Conservation (phyloP, 345 rosid species). For the Cardiospermum halicacabum region DNA sequence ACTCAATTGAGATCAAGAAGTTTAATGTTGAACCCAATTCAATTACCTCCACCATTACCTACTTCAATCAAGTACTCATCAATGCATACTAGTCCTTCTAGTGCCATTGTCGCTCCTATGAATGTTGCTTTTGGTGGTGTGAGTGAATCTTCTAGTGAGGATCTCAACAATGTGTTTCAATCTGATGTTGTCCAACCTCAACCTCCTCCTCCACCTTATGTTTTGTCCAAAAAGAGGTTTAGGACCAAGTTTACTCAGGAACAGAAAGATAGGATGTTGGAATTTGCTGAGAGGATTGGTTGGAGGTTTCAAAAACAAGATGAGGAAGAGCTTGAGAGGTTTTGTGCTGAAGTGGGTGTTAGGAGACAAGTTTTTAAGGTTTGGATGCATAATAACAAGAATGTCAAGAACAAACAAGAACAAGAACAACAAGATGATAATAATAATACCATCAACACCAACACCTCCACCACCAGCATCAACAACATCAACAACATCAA, state of each 20-base stretch:
- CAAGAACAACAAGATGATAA: too few species aligned
- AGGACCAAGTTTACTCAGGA: conserved; percentile 63
- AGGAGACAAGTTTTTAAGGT: conserved; percentile 74
- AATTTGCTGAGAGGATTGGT: conserved; percentile 68
- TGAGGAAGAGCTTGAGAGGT: conserved; percentile 53
- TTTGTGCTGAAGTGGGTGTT: conserved; percentile 62
- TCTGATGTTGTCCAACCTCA: conserved; percentile 25
- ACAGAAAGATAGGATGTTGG: conserved; percentile 79
- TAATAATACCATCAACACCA: too few species aligned
- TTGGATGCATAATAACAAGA: conserved; percentile 92
- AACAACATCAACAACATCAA: too few species aligned
- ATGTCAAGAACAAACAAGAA: conserved; percentile 45
- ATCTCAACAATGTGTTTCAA: conserved; percentile 53
- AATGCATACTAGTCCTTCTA: conserved; percentile 38
- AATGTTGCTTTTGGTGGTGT: conserved; percentile 58
- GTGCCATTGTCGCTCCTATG: conserved; percentile 63
- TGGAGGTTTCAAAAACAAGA: conserved; percentile 76
- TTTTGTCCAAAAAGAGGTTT: conserved; percentile 55
- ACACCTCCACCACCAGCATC: too few species aligned
- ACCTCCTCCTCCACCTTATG: conserved; percentile 39
- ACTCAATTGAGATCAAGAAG: conserved; percentile 28
- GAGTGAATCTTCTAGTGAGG: conserved; percentile 76
- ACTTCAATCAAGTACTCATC: conserved; percentile 36
- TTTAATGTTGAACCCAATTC: conserved; percentile 43
- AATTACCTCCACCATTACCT: conserved; percentile 49